Conservation (phyloP, 108 stramenopile genomes). For the Chaetoceros tenuissimus region DNA sequence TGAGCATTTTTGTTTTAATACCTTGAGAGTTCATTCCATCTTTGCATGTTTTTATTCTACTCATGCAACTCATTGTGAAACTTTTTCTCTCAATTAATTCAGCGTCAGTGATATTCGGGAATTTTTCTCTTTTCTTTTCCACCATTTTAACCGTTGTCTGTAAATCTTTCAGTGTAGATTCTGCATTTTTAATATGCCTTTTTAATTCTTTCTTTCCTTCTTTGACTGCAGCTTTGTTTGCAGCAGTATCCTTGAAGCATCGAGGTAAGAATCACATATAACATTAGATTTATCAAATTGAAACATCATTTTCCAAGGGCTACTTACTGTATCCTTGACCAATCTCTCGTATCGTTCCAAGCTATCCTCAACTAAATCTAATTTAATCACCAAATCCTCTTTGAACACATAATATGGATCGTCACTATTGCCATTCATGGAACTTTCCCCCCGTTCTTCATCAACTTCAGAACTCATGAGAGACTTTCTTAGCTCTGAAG, state of each 20-base stretch:
- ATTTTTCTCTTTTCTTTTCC: conserved; percentile 47
- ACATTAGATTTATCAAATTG: background rate
- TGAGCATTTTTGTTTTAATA: conserved; percentile 47
- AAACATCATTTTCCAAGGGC: too few species aligned
- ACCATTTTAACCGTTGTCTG: conserved; percentile 61
- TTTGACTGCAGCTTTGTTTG: conserved; percentile 54
- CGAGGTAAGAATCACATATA: background rate
- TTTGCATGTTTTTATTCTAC: conserved; percentile 40
- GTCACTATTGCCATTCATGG: conserved; percentile 6
- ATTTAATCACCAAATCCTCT: conserved; percentile 48
- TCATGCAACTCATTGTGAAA: conserved; percentile 43
- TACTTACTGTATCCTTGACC: conserved; percentile 57
- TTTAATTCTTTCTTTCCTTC: conserved; percentile 72
- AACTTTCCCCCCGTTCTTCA: background rate
- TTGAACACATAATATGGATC: conserved; percentile 80
- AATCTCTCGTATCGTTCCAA: conserved; percentile 45
- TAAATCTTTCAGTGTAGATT: conserved; percentile 58
- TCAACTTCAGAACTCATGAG: conserved; percentile 4
- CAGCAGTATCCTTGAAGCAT: conserved; percentile 54
- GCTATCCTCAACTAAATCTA: conserved; percentile 47
- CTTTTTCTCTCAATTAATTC: conserved; percentile 49
- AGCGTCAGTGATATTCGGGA: conserved; percentile 50
- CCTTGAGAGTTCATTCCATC: conserved; percentile 48
- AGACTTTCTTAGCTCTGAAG: conserved; percentile 9
- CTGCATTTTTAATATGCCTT: conserved; percentile 61